A percentile compares a stretch with the other conserved stretches of the same genome.
phyloP scores from a whole-genome alignment of 164 flowering plant genomes.

The Nymphaea thermarum region DNA sequence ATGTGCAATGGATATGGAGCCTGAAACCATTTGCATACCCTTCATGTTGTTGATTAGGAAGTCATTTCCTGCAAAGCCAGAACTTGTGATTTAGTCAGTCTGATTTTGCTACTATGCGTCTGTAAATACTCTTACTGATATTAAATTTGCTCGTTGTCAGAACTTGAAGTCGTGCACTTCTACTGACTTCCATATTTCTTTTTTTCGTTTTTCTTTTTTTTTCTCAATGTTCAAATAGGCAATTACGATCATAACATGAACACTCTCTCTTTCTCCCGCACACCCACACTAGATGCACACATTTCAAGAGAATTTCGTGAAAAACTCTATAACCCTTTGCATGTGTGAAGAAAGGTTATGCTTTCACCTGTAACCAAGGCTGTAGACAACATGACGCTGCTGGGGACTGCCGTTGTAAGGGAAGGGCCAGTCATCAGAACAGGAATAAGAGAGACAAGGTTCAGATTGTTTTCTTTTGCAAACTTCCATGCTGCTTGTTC shows the following conservation, averaged over 20 bases:
- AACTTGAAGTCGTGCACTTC: too few relatives aligned
- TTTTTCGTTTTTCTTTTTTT: too few relatives aligned
- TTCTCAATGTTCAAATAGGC: too few relatives aligned
- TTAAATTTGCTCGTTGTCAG: too few relatives aligned
- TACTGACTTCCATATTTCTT: too few relatives aligned
- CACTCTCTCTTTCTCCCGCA: neutral
- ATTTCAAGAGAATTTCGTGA: neutral
- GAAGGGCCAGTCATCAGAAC: conserved; percentile 48
- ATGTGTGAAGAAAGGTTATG: neutral
- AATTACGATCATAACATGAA: neutral
- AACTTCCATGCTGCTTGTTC: conserved; percentile 23
- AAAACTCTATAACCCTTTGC: neutral
- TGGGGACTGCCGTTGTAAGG: conserved; percentile 38
- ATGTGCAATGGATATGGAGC: conserved; percentile 56
- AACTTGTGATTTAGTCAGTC: too few relatives aligned
- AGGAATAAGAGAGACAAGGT: conserved; percentile 57
- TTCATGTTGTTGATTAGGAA: conserved; percentile 34
- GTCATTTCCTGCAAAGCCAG: conserved; percentile 31
- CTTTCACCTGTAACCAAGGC: conserved; percentile 4
- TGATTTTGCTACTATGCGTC: neutral
- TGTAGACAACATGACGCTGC: conserved; percentile 19
- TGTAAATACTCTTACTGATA: too few relatives aligned
- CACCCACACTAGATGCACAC: neutral
- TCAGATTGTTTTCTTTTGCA: conserved; percentile 54
- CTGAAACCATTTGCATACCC: conserved; percentile 66